A percentile compares a stretch with the other conserved stretches of the same genome.
Evolutionary conservation across 2,329 filamentous ascomycete species (phyloP).

Genomic region (Trichoderma polysporum): DNA sequence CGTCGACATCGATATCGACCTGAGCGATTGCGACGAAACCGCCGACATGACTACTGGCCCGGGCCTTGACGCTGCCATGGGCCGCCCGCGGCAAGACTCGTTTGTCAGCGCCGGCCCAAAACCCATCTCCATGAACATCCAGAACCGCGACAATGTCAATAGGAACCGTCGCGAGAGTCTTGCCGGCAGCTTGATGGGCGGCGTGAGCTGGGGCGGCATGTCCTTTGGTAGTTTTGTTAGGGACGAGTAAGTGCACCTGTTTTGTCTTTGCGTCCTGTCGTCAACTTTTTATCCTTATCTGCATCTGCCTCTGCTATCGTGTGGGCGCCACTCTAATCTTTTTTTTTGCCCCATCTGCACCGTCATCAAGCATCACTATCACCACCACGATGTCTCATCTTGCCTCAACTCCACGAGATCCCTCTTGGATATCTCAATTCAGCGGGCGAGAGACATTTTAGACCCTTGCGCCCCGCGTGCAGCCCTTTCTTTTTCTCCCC

Average conservation of each 20-base stretch:
- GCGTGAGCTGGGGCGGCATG: conserved; percentile 96
- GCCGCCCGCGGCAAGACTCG: conserved; percentile 62
- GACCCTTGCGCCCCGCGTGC: conserved; percentile 13
- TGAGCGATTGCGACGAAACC: conserved; percentile 33
- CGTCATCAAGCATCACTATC: background rate
- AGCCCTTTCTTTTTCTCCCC: background rate
- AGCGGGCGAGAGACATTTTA: conserved; percentile 10
- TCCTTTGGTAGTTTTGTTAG: conserved; percentile 96
- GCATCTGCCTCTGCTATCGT: conserved; percentile 10
- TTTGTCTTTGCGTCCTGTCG: background rate
- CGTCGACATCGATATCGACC: conserved; percentile 27
- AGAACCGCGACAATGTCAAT: conserved; percentile 58
- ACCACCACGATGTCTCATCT: background rate
- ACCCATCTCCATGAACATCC: conserved; percentile 65
- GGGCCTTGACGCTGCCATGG: conserved; percentile 55
- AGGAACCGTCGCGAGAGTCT: conserved; percentile 61
- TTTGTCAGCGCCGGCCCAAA: conserved; percentile 65
- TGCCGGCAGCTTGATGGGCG: conserved; percentile 67
- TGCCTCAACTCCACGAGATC: background rate
- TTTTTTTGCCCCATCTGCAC: background rate
- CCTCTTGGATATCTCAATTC: background rate
- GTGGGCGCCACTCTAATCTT: conserved; percentile 1
- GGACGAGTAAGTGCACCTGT: conserved; percentile 76
- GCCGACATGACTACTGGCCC: conserved; percentile 60
- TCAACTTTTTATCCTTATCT: conserved; percentile 9